Base-by-base conservation (phyloP, 73 alveolate species). In the Paramecium sonneborni region DNA sequence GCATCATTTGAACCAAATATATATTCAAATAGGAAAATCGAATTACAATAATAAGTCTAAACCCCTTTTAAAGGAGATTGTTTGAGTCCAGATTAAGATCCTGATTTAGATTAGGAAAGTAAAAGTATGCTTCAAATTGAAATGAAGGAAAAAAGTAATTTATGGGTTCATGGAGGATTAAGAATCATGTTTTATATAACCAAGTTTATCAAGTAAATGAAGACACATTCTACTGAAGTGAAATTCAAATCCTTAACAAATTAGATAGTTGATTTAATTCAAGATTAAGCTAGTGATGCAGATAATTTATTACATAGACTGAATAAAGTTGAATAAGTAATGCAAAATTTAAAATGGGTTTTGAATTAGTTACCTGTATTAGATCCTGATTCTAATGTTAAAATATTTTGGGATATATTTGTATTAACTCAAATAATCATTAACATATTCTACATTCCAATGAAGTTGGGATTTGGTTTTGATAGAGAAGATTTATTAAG, bases 131-230 rank as follows among this genome's bases (percentile, higher is more conserved):
- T 62, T 4, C 48, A 11, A 12, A 32, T 62, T 23, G 84, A 62
- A 9, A 26, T 32, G n/a, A 62, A 62, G 9, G 84, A 62, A 62
- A 62, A 62, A 62, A 32, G 24, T 46, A 79, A 79, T 14, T 46
- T 43, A 24, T 79, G 90, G 90, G 90, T 79, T 14, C 72, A 79
- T 39, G 90, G 90, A 20, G 90, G 90, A 3, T 44, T 79, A 7
- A 79, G 90, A 34, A 79, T 79, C 39, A 79, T 79, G 72, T 79
- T 79, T 39, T 79, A 79, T 34, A 79, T 79, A 3, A 79, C 90
- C 6, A 79, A 79, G 26, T 79, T 79, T 34, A 18, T 79, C 15
- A 38, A 41, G 41, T 79, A 79, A 46, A 79, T 79, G 76, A 79
- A 79, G 26, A 79, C 44, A 20, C 69, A 79, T 79, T 79, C 90